These are phyloP conservation scores for Trichoderma atroviride DNA, from an alignment of 2,329 filamentous ascomycete genomes.

Conservation along the genomic window DNA sequence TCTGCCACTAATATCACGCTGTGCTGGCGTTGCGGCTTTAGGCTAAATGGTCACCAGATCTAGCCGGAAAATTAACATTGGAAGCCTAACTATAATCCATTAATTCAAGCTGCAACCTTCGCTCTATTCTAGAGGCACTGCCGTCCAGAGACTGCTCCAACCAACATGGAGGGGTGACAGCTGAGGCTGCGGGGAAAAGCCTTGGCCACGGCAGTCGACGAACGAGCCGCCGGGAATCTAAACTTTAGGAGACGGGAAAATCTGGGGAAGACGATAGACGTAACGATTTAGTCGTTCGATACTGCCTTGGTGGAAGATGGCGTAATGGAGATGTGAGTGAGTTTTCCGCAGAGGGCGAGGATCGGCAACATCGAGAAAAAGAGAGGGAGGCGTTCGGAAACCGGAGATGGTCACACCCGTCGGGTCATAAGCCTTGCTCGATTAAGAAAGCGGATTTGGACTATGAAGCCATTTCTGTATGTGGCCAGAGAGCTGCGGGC, in stretches of 20 bases:
- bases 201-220: not conserved
- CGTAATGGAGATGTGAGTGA: not conserved
- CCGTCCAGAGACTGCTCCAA: not conserved
- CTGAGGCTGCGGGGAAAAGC: conserved; percentile 16
- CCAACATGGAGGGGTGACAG: conserved; percentile 1
- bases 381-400: not conserved
- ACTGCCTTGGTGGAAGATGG: not conserved
- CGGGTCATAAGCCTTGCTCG: conserved; percentile 6
- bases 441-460: not conserved
- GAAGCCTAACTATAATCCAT: conserved; percentile 3
- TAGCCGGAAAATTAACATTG: not conserved
- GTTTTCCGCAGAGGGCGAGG: not conserved
- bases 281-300: not conserved
- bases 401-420: conserved; percentile 8
- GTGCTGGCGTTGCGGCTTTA: not conserved
- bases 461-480: conserved; percentile 8
- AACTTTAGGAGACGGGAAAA: conserved; percentile 15
- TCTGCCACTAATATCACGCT: conserved; percentile 2
- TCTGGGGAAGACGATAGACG: conserved; percentile 13
- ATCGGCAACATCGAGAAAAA: conserved; percentile 8
- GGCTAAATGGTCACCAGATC: conserved; percentile 16
- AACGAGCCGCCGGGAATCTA: conserved; percentile 19
- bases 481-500: not conserved
- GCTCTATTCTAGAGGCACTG: not conserved
- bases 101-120: conserved; percentile 2